A percentile compares a stretch with the other conserved stretches of the same genome.
Conservation (phyloP, 352 stramenopile genomes). For the Pythium dissimile region DNA sequence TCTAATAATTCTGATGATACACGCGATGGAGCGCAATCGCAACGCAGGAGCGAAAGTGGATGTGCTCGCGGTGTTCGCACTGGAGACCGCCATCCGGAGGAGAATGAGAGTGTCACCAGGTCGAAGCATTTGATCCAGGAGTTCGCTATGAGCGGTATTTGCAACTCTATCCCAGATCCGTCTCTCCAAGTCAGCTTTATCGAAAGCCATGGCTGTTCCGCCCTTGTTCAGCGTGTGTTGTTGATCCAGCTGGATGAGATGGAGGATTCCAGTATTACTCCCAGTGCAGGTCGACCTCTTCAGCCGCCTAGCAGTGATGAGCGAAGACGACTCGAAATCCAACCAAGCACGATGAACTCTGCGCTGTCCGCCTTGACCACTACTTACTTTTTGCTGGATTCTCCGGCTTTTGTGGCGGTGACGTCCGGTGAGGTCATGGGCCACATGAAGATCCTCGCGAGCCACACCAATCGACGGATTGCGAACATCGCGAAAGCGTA, state of each 20-base stretch:
- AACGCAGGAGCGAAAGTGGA: background rate
- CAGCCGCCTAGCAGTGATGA: background rate
- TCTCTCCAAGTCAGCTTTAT: constrained; percentile 56
- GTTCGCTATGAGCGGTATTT: constrained; percentile 72
- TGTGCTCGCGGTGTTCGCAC: background rate
- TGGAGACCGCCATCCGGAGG: background rate
- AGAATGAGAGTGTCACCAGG: background rate
- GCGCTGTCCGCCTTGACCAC: constrained; percentile 53
- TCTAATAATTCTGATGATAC: too few species aligned
- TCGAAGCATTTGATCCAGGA: constrained; percentile 43
- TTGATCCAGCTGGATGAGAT: constrained; percentile 10
- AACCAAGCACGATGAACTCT: constrained; percentile 31
- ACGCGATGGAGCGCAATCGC: too few species aligned
- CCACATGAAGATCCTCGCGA: constrained; percentile 31
- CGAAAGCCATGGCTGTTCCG: constrained; percentile 37
- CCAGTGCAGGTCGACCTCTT: too few species aligned
- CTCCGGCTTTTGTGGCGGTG: constrained; percentile 37
- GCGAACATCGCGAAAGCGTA: constrained; percentile 49
- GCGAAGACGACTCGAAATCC: background rate
- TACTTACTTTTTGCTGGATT: constrained; percentile 70
- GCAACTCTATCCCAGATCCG: constrained; percentile 69
- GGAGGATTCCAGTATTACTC: background rate
- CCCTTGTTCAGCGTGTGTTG: constrained; percentile 43
- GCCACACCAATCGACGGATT: constrained; percentile 37
- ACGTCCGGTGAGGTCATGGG: constrained; percentile 28